Evolutionary conservation across 2,329 filamentous ascomycete species (phyloP).

Genomic region (Paraphoma sp.): DNA sequence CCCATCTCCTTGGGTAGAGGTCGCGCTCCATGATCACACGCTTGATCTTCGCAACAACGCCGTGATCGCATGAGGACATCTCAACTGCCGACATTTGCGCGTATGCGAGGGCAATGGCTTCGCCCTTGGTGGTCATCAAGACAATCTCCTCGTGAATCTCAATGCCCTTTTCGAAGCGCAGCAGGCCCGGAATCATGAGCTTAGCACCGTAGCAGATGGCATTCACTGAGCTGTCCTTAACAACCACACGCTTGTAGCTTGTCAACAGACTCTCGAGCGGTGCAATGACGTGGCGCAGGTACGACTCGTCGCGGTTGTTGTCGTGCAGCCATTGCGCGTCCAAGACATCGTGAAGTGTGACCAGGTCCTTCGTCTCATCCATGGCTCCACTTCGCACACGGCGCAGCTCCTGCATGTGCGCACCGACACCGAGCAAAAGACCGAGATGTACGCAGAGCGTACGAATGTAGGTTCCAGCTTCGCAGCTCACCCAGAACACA

Average conservation of each 20-base stretch:
- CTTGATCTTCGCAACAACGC: constrained; percentile 98
- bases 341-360: constrained; percentile 92
- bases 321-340: constrained; percentile 97
- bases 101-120: constrained; percentile 95
- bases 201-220: constrained; percentile 99
- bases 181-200: constrained; percentile 95
- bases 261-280: constrained; percentile 92
- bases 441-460: constrained; percentile 96
- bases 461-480: constrained; percentile 98
- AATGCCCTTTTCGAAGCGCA: constrained; percentile 90
- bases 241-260: constrained; percentile 94
- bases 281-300: constrained; percentile 87
- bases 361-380: constrained; percentile 87
- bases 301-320: constrained; percentile 93
- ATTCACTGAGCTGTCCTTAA: constrained; percentile 96
- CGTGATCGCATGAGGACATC: constrained; percentile 95
- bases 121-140: constrained; percentile 98
- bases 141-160: constrained; percentile 97
- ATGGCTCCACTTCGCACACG: constrained; percentile 94
- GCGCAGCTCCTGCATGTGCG: constrained; percentile 97
- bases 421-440: constrained; percentile 79
- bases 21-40: constrained; percentile 99
- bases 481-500: constrained; percentile 99
- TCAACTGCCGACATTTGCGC: constrained; percentile 98
- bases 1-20: constrained; percentile 95